Base-by-base conservation (phyloP, 106 monocot genomes). In the Dactylorhiza incarnata region DNA sequence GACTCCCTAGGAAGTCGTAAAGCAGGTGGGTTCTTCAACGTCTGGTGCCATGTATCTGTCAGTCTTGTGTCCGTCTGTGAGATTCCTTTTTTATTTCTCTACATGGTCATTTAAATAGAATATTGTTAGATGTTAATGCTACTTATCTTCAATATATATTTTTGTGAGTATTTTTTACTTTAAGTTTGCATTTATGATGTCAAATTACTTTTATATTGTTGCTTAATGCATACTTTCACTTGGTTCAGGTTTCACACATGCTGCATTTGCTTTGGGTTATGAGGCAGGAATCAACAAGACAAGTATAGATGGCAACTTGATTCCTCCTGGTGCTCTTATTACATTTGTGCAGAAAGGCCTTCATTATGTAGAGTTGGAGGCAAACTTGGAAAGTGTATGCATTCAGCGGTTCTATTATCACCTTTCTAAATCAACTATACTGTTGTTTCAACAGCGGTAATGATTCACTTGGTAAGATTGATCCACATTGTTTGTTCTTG, bases 321-420 rank as follows among this genome's bases (percentile, higher is more conserved):
- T 99, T 78, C 97, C 97, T 58, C 94, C 91, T 17, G 94, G 89
- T 73, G 87, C 97, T 73, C 91, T 99, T 80, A 84, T 99, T 75
- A 99, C 89, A 25, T 83, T 99, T 78, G 94, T 99, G 29, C 97
- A 99, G 50, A 99, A 94, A 81, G 97, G 97, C 25, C 86, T 99
- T 74, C 97, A 91, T 17, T 99, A 94, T 77, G 84, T 99, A 68
- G 97, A 99, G 76, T 59, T 99, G 81, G 97, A 99, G 80, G 97
- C 94, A 66, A 99, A 99, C 77, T 77, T 91, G 56, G 81, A 78
- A 7, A 77, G 49, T 83, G 87, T 97, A 77, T 81, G 81, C 85
- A 46, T 29, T 77, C 74, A 15, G 50, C 9, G 22, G 4, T 48
- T 5, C 9, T 48, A 11, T 72, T 22, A 6, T 72, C n/a, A 6